Evolutionary conservation across 2,329 filamentous ascomycete species (phyloP).

Genomic region (Phyllosticta capitalensis): DNA sequence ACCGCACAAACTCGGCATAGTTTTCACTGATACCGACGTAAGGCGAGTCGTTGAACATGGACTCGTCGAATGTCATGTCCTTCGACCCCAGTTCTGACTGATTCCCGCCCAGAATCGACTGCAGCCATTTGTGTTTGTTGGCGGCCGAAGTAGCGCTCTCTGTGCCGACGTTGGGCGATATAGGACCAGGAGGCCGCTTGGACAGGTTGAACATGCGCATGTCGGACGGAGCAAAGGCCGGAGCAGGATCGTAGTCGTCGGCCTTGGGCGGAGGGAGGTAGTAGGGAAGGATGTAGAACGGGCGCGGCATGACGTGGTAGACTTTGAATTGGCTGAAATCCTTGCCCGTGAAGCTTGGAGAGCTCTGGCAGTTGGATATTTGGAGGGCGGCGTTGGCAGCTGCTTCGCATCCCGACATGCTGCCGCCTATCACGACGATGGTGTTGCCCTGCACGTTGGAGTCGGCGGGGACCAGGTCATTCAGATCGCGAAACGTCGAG

Average conservation of each 20-base stretch:
- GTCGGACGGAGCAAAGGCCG: slow-evolving; percentile 62
- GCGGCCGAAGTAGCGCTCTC: slow-evolving; percentile 50
- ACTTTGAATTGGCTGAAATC: slow-evolving; percentile 40
- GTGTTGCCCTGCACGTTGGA: slow-evolving; percentile 39
- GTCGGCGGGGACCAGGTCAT: slow-evolving; percentile 19
- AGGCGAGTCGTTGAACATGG: slow-evolving; percentile 43
- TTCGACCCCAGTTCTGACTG: slow-evolving; percentile 31
- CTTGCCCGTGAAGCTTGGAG: slow-evolving; percentile 27
- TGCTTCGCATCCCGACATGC: slow-evolving; percentile 75
- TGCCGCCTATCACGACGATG: slow-evolving; percentile 66
- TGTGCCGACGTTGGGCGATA: slow-evolving; percentile 56
- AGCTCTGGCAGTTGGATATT: slow-evolving; percentile 53
- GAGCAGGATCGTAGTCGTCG: slow-evolving; percentile 32
- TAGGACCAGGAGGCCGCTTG: slow-evolving; percentile 46
- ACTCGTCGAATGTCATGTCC: slow-evolving; percentile 31
- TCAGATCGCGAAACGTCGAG: slow-evolving; percentile 52
- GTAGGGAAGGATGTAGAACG: slow-evolving; percentile 61
- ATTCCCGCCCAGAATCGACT: slow-evolving; percentile 34
- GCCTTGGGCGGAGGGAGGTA: slow-evolving; percentile 29
- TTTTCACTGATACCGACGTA: slow-evolving; percentile 62
- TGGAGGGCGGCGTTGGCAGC: slow-evolving; percentile 63
- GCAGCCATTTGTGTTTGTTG: slow-evolving; percentile 41
- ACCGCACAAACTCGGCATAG: slow-evolving; percentile 65
- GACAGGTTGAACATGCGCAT: slow-evolving; percentile 61
- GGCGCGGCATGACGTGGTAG: slow-evolving; percentile 59